A percentile compares a stretch with the other conserved stretches of the same genome.
Conservation (phyloP, 352 stramenopile genomes). For the Phytophthora kernoviae region DNA sequence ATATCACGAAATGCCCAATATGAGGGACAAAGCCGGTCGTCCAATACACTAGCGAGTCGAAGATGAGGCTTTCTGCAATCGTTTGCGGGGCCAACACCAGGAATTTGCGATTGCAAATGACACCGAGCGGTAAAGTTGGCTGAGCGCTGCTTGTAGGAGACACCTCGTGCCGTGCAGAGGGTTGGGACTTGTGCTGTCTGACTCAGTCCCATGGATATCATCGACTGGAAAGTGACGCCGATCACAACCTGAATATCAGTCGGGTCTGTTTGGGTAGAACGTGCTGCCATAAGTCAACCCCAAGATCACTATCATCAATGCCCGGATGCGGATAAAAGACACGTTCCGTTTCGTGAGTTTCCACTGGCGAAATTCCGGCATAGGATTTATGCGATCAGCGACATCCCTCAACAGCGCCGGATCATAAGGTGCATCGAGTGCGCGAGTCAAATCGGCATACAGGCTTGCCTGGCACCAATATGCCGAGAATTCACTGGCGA, state of each 20-base stretch:
- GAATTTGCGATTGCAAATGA: constrained; percentile 60
- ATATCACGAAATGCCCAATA: constrained; percentile 35
- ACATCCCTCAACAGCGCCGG: constrained; percentile 30
- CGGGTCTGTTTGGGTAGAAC: constrained; percentile 52
- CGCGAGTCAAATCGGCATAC: constrained; percentile 12
- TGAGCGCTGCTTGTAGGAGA: constrained; percentile 86
- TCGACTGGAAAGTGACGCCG: constrained; percentile 77
- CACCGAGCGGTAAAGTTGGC: constrained; percentile 80
- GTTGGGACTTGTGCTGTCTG: constrained; percentile 73
- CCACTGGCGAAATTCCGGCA: constrained; percentile 25
- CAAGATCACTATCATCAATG: constrained; percentile 46
- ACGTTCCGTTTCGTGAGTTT: constrained; percentile 52
- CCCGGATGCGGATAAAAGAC: constrained; percentile 33
- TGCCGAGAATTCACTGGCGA: constrained; percentile 2
- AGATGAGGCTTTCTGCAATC: constrained; percentile 61
- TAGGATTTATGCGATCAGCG: constrained; percentile 76
- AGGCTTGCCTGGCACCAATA: constrained; percentile 13
- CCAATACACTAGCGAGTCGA: constrained; percentile 82
- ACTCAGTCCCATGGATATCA: constrained; percentile 79
- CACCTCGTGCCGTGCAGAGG: constrained; percentile 60
- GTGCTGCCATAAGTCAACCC: constrained; percentile 46
- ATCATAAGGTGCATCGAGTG: constrained; percentile 18
- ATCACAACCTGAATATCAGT: constrained; percentile 51
- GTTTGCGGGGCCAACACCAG: constrained; percentile 32
- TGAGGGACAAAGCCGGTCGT: constrained; percentile 57